These are phyloP conservation scores for Hyphopichia fennica DNA, from an alignment of 1,139 yeast genomes.

Conservation along the genomic window DNA sequence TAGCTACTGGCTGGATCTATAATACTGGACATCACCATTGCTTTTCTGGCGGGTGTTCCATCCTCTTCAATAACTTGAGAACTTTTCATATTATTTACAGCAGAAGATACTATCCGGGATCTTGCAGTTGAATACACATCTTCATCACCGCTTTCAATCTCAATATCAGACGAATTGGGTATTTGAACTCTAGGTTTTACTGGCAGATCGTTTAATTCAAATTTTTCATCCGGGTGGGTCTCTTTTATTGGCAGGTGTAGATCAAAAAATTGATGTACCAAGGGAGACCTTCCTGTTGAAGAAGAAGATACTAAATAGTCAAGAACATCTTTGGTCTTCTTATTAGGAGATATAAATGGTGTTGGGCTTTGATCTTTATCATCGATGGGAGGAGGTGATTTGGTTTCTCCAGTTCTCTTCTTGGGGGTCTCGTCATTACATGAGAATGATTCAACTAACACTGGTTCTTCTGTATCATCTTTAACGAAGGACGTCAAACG, in stretches of 20 bases:
- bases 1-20: constrained; percentile 1
- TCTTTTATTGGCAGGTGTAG: not conserved
- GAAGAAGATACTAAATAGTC: not conserved
- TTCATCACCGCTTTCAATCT: not conserved
- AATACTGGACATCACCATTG: not conserved
- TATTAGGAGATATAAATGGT: too few relatives aligned
- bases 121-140: constrained; percentile 21
- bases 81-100: not conserved
- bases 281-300: not conserved
- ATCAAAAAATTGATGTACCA: not conserved
- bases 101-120: constrained; percentile 2
- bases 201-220: not conserved
- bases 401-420: not conserved
- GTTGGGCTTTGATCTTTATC: not conserved
- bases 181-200: not conserved
- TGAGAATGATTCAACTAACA: not conserved
- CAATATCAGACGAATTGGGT: not conserved
- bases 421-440: not conserved
- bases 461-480: not conserved
- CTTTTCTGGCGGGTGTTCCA: not conserved
- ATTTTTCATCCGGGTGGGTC: not conserved
- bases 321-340: not conserved
- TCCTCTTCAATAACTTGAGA: not conserved
- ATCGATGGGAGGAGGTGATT: not conserved
- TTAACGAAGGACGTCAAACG: not conserved